Conservation (phyloP, 2,329 filamentous ascomycete species). For the Fusarium austroafricanum region DNA sequence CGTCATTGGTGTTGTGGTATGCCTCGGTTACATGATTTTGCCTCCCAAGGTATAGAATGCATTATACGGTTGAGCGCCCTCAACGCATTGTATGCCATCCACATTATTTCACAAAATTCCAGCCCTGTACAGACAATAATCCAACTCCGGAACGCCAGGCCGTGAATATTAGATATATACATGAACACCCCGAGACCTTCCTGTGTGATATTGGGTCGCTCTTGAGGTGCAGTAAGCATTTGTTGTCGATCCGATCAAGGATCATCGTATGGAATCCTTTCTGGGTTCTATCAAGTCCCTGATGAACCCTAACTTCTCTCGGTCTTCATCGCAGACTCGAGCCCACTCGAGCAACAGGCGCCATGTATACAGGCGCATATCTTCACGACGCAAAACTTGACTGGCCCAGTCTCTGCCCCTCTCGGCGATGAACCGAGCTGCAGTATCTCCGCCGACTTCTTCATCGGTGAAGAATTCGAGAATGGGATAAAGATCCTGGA, state of each 20-base stretch:
- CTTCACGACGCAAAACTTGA: constrained; percentile 70
- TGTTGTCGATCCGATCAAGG: constrained; percentile 5
- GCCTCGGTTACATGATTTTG: constrained; percentile 13
- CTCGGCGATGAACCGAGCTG: constrained; percentile 70
- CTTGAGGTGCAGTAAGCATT: constrained; percentile 21
- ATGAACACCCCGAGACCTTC: constrained; percentile 10
- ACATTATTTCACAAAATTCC: constrained; percentile 29
- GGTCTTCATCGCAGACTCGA: constrained; percentile 59
- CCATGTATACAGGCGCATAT: constrained; percentile 75
- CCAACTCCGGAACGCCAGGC: constrained; percentile 44
- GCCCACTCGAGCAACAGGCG: constrained; percentile 70
- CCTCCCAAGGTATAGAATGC: constrained; percentile 10
- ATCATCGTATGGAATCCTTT: constrained; percentile 31
- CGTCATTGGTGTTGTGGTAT: constrained; percentile 18
- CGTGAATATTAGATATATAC: constrained; percentile 43
- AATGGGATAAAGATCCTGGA: constrained; percentile 72
- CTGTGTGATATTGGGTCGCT: constrained; percentile 2
- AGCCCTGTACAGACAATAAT: constrained; percentile 14
- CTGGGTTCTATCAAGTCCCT: constrained; percentile 52
- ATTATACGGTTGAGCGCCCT: constrained; percentile 1
- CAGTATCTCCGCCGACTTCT: constrained; percentile 59
- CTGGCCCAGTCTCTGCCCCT: constrained; percentile 71
- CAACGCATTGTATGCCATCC: constrained; percentile 16
- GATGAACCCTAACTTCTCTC: constrained; percentile 58
- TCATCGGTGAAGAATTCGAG: constrained; percentile 74